Evolutionary conservation across 345 rosid genomes (phyloP), one percentile per base, ranked within the genome.

Genomic region (Corchorus olitorius): DNA sequence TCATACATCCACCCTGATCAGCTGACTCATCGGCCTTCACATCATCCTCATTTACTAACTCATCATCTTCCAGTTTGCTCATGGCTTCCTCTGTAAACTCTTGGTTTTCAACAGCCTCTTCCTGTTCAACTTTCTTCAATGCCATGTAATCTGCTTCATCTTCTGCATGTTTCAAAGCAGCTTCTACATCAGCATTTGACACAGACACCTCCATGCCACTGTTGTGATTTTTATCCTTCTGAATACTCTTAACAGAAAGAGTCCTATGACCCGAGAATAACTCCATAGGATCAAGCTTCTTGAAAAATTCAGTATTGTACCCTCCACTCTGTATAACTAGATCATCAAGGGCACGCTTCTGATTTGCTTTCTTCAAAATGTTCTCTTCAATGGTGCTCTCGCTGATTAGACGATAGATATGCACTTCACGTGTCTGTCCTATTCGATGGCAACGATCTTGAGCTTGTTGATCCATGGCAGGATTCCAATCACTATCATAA

Each of bases 111-210:
- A 97, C 99, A 79, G 97, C 99, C 87, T 97, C 99, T 85, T 97
- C 99, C 89, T 88, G 89, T 83, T 94, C 99, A 34, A 91, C 99
- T 87, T 84, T 94, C 87, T 97, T 97, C 79, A 97, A 81, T 78
- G 99, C 99, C 98, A 97, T 94, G 86, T 94, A 97, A 87, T 97
- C 99, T 81, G 99, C 99, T 82, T 97, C 99, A 88, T 97, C 99
- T 89, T 97, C 99, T 5, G 91, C 99, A 80, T 85, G 81, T 82
- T 97, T 94, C 70, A 97, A 82, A 80, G 98, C 99, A 89, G 98
- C 99, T 83, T 97, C 99, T 76, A 97, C 94, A 81, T 97, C 99
- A 46, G 93, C 97, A 84, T 87, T 89, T 58, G 99, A 97, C 72
- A 91, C 70, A 76, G 94, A 83, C 76, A 82, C 83, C 72, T 89